A percentile compares a stretch with the other conserved stretches of the same genome.
phyloP scores from a whole-genome alignment of 2,329 filamentous ascomycete species.

The Talaromyces albobiverticillius region DNA sequence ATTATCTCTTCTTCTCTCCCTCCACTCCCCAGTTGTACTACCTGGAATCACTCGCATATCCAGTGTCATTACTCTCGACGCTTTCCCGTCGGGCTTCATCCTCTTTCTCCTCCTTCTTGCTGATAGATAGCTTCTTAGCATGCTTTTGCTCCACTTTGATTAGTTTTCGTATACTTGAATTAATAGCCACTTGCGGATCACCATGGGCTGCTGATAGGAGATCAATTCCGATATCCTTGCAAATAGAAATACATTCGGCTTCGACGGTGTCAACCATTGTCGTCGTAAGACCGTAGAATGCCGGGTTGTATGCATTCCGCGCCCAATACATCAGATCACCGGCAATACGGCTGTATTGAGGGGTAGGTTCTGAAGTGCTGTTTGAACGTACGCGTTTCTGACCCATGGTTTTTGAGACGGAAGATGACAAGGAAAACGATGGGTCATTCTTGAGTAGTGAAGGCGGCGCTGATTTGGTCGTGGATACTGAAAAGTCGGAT shows the following conservation, averaged over 20 bases:
- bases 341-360: slow-evolving; percentile 37
- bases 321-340: slow-evolving; percentile 43
- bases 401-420: neutral
- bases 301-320: slow-evolving; percentile 43
- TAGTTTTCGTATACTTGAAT: slow-evolving; percentile 21
- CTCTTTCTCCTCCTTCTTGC: neutral
- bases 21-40: neutral
- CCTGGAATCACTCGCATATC: slow-evolving; percentile 32
- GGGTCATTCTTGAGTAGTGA: slow-evolving; percentile 18
- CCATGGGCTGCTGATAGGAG: slow-evolving; percentile 26
- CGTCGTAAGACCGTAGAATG: slow-evolving; percentile 41
- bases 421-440: slow-evolving; percentile 17
- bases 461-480: slow-evolving; percentile 16
- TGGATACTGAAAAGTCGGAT: slow-evolving; percentile 9
- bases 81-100: slow-evolving; percentile 24
- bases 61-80: slow-evolving; percentile 37
- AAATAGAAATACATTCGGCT: slow-evolving; percentile 35
- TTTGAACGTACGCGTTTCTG: slow-evolving; percentile 21
- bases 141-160: slow-evolving; percentile 20
- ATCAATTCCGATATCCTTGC: slow-evolving; percentile 34
- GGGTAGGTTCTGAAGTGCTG: slow-evolving; percentile 19
- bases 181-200: slow-evolving; percentile 22
- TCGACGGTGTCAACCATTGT: slow-evolving; percentile 37
- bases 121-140: slow-evolving; percentile 16
- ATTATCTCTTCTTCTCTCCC: neutral